A percentile compares a stretch with the other conserved stretches of the same genome.
phyloP scores from a whole-genome alignment of 768 basidiomycete species.

The Solioccasus polychromus region DNA sequence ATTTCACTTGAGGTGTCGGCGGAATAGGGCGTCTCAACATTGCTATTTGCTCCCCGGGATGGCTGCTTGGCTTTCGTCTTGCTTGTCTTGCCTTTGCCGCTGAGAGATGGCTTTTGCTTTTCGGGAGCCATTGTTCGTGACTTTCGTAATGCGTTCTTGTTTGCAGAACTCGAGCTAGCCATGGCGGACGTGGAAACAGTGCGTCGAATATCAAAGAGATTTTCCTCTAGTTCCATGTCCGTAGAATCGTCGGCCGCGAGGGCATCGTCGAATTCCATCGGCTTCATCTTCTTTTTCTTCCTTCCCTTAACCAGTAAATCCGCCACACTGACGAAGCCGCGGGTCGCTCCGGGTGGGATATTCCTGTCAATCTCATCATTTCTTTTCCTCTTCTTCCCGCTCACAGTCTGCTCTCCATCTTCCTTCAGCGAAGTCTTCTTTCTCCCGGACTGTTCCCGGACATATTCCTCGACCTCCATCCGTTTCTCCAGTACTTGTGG shows the following conservation, averaged over 20 bases:
- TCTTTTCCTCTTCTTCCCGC: constrained; percentile 62
- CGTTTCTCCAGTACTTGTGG: constrained; percentile 76
- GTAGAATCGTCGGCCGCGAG: constrained; percentile 64
- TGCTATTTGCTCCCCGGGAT: constrained; percentile 43
- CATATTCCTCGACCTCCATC: constrained; percentile 79
- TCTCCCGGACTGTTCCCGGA: constrained; percentile 46
- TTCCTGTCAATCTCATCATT: constrained; percentile 67
- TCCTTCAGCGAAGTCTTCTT: constrained; percentile 28
- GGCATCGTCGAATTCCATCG: constrained; percentile 45
- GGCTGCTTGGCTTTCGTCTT: constrained; percentile 40
- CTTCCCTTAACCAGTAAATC: constrained; percentile 56
- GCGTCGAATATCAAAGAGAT: constrained; percentile 46
- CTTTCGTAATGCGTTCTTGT: constrained; percentile 41
- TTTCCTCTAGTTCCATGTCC: constrained; percentile 65
- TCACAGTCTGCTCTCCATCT: constrained; percentile 29
- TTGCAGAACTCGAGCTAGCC: constrained; percentile 30
- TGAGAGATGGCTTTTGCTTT: constrained; percentile 14
- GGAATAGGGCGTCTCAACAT: constrained; percentile 49
- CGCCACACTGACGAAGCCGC: constrained; percentile 68
- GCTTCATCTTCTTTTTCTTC: constrained; percentile 41
- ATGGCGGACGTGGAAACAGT: constrained; percentile 47
- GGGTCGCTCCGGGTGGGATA: constrained; percentile 68
- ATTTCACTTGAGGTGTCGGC: constrained; percentile 3
- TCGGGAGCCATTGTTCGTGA: constrained; percentile 41
- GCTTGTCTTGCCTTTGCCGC: constrained; percentile 25